phyloP scores from a whole-genome alignment of 1,284 basidiomycete genomes.

The Cryptococcus sp. region DNA sequence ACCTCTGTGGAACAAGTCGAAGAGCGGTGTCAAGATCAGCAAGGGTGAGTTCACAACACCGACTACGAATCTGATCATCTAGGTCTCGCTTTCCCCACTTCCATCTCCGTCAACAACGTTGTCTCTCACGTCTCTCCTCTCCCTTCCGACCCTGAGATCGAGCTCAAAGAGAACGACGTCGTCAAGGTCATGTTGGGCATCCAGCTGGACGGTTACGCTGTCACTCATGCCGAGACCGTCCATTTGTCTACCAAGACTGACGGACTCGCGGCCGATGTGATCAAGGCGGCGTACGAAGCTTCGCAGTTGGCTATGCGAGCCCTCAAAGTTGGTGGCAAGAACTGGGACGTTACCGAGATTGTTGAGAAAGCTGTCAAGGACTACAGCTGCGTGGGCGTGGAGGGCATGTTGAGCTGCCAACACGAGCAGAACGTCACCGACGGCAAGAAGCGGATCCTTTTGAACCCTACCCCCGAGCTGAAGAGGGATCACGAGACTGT shows the following conservation, averaged over 20 bases:
- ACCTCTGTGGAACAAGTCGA: conserved; percentile 84
- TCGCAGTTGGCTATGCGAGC: conserved; percentile 87
- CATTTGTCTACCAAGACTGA: conserved; percentile 79
- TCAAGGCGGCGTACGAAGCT: conserved; percentile 91
- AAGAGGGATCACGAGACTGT: conserved; percentile 79
- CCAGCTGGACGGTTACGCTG: conserved; percentile 80
- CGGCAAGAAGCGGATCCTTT: conserved; percentile 92
- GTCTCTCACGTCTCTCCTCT: conserved; percentile 62
- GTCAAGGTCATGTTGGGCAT: conserved; percentile 96
- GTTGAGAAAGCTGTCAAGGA: conserved; percentile 72
- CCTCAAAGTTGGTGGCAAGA: conserved; percentile 86
- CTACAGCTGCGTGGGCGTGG: conserved; percentile 84
- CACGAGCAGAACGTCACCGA: conserved; percentile 92
- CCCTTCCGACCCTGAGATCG: conserved; percentile 64
- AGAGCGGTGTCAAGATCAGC: conserved; percentile 79
- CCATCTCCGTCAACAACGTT: conserved; percentile 80
- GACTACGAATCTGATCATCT: conserved; percentile 1
- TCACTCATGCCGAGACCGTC: conserved; percentile 79
- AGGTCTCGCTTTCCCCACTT: conserved; percentile 94
- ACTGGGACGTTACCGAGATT: conserved; percentile 90
- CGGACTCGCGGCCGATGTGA: conserved; percentile 81
- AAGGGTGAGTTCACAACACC: conserved; percentile 65
- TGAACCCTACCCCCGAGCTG: conserved; percentile 82
- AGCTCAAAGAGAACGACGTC: conserved; percentile 85
- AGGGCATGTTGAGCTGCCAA: conserved; percentile 64